Base-by-base conservation (phyloP, 164 flowering plant species). In the Piper longum region DNA sequence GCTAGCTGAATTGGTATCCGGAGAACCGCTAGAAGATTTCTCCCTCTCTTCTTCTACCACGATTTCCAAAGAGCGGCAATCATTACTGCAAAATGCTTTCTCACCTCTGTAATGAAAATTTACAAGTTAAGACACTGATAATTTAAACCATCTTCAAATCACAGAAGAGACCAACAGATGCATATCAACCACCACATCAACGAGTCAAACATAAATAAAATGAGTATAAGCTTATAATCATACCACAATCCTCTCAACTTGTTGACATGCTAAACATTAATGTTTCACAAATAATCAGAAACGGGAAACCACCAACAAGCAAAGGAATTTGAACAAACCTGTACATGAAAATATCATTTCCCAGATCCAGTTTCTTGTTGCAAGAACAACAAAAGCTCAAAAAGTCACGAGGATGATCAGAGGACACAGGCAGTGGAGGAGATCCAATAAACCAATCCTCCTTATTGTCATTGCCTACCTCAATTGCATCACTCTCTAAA, bases 291-390 rank as follows among this genome's bases (percentile, higher is more conserved):
- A 5, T 9, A 44, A 44, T 9, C 8, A 44, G 48, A 44, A 44
- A 44, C 6, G 6, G 11, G 2, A 44, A 44, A 5, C 48, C 48
- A 5, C 11, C 11, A 44, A 13, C 6, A 5, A 14, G 40, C 39
- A 0, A 59, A 56, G 55, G 59, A 56, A 44, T 54, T 41, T 43
- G 4, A 11, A 43, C 81, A 41, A 51, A 91, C 98, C 89, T 85
- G 83, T 89, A 89, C 80, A 89, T 91, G 87, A 76, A 87, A 65
- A 88, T 87, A 73, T 91, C 98, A 41, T 82, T 77, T 40, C 92
- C 92, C 57, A 75, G 78, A 3, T 77, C 89, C 54, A 89, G 86
- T 67, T 77, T 78, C 79, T 80, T 89, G 77, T 79, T 81, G 82
- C 98, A 91, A 54, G 69, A 56, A 70, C 74, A 76, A 66, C 96